Percentiles rank a stretch among this genome's conserved stretches.
phyloP scores from a whole-genome alignment of 495 filamentous ascomycete species.

The Acidiella bohemica region DNA sequence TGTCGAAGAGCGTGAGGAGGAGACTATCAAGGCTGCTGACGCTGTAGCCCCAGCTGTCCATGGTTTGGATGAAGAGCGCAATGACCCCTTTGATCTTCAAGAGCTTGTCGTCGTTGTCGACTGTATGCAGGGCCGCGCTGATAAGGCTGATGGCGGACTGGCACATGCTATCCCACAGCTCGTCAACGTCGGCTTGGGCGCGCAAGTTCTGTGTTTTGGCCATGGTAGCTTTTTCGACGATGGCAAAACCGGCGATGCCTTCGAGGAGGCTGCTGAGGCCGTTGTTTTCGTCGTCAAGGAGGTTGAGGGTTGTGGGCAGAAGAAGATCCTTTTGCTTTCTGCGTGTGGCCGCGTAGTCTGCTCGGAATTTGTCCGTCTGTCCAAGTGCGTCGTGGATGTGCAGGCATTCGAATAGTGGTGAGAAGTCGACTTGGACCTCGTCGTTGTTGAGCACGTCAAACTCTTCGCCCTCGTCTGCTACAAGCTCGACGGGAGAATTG shows the following conservation, averaged over 20 bases:
- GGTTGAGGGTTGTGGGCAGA: constrained; percentile 55
- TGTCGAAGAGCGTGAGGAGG: constrained; percentile 73
- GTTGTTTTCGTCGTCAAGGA: constrained; percentile 57
- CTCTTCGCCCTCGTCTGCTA: constrained; percentile 88
- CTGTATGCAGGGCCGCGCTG: constrained; percentile 55
- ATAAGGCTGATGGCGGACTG: constrained; percentile 71
- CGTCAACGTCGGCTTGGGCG: constrained; percentile 80
- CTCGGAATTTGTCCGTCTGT: constrained; percentile 76
- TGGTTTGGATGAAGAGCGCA: constrained; percentile 91
- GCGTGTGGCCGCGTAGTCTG: constrained; percentile 80
- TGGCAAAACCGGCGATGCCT: constrained; percentile 89
- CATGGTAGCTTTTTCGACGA: constrained; percentile 90
- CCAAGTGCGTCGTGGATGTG: constrained; percentile 95
- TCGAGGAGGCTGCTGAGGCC: constrained; percentile 77
- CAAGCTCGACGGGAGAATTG: constrained; percentile 90
- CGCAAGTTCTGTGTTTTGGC: constrained; percentile 67
- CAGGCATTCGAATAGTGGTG: constrained; percentile 84
- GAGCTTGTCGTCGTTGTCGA: constrained; percentile 71
- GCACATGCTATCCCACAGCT: constrained; percentile 97
- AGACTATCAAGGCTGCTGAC: constrained; percentile 70
- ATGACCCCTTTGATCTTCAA: constrained; percentile 85
- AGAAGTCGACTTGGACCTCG: constrained; percentile 85
- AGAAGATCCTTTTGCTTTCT: constrained; percentile 83
- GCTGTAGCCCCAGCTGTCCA: constrained; percentile 89
- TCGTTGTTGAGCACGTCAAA: constrained; percentile 92